phyloP scores from a whole-genome alignment of 306 rosid species.

The Cyamopsis tetragonoloba region DNA sequence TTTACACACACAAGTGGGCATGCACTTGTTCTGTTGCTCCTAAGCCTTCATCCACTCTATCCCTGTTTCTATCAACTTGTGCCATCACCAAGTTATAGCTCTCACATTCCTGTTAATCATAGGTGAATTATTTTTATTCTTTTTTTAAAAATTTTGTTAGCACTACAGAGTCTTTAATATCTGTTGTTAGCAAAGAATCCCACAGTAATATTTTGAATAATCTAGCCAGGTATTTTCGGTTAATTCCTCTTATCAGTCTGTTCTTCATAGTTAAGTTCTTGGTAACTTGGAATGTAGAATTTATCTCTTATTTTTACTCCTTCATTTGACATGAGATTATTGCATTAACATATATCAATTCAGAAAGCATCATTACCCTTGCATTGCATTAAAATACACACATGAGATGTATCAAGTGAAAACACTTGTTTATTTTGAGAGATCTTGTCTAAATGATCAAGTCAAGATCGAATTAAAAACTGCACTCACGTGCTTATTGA shows the following conservation, averaged over 20 bases:
- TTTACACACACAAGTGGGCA: background rate
- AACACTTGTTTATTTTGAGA: too few species aligned
- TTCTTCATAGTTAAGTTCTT: background rate
- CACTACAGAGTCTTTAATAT: slow-evolving; percentile 5
- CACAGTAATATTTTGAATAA: background rate
- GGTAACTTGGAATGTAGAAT: background rate
- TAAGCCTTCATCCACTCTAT: background rate
- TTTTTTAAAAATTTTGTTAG: background rate
- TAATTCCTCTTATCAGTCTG: background rate
- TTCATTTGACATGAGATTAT: background rate
- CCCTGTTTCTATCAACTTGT: background rate
- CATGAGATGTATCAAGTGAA: too few species aligned
- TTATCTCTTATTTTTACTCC: background rate
- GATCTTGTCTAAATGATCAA: too few species aligned
- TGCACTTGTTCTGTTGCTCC: background rate
- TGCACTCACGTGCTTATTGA: too few species aligned
- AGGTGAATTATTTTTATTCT: too few species aligned
- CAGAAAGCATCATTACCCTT: background rate
- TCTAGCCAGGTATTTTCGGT: background rate
- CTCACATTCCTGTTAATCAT: too few species aligned
- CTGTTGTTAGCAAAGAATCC: background rate
- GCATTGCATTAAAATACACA: too few species aligned
- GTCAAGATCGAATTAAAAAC: too few species aligned
- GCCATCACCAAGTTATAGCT: background rate
- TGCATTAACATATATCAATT: slow-evolving; percentile 7